A percentile compares a stretch with the other conserved stretches of the same genome.
Evolutionary conservation across 1,139 yeast genomes (phyloP).

Genomic region (Sugiyamaella sp.): DNA sequence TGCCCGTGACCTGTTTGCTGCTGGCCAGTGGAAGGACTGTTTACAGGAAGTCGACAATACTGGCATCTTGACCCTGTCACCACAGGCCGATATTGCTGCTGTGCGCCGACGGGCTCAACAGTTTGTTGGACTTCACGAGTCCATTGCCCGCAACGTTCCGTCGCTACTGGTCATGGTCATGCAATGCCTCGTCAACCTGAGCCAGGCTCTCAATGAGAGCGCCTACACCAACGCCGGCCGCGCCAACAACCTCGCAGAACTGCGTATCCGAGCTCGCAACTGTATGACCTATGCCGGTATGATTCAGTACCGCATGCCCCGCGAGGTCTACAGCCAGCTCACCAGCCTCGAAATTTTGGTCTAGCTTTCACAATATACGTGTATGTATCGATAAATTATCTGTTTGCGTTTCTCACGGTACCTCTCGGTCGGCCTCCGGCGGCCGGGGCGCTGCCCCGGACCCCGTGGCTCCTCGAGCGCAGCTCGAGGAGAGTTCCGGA

Average conservation of each 20-base stretch:
- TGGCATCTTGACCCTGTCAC: slow-evolving; percentile 65
- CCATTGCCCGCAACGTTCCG: slow-evolving; percentile 79
- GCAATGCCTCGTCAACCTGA: slow-evolving; percentile 71
- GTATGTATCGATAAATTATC: background rate
- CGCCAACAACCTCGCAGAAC: slow-evolving; percentile 57
- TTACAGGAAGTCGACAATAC: slow-evolving; percentile 58
- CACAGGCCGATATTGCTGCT: slow-evolving; percentile 49
- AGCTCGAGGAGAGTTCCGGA: background rate
- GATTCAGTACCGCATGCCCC: slow-evolving; percentile 93
- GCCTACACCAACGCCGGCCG: slow-evolving; percentile 55
- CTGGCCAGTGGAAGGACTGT: slow-evolving; percentile 63
- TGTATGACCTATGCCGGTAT: slow-evolving; percentile 96
- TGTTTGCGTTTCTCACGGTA: no score
- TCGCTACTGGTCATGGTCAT: slow-evolving; percentile 76
- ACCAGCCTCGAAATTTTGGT: slow-evolving; percentile 59
- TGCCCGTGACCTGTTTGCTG: slow-evolving; percentile 63
- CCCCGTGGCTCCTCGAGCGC: background rate
- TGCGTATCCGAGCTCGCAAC: slow-evolving; percentile 73
- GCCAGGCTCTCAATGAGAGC: slow-evolving; percentile 52
- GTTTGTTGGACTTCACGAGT: slow-evolving; percentile 63
- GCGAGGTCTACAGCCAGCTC: slow-evolving; percentile 79
- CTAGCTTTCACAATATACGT: slow-evolving; percentile 8
- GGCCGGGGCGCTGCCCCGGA: background rate
- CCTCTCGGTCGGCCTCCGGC: background rate
- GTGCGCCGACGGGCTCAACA: slow-evolving; percentile 60